phyloP scores from a whole-genome alignment of 2,329 filamentous ascomycete genomes.

The Calonectria crousiana region DNA sequence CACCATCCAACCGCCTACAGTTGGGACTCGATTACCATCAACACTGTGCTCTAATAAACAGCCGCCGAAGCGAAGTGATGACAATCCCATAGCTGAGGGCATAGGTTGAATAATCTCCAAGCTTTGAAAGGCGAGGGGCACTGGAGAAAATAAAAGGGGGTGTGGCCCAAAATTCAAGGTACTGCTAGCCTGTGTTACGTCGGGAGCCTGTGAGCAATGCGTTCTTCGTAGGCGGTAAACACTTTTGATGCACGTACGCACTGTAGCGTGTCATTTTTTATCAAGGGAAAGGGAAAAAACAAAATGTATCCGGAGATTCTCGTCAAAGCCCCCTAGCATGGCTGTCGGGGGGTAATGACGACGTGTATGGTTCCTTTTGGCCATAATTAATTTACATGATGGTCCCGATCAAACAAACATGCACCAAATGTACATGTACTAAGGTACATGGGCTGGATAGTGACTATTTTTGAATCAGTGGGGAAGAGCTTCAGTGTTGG shows the following conservation, averaged over 20 bases:
- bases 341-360: neutral
- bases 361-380: constrained; percentile 8
- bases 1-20: constrained; percentile 17
- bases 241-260: constrained; percentile 1
- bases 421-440: neutral
- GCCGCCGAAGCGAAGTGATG: constrained; percentile 21
- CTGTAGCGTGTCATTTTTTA: neutral
- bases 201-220: constrained; percentile 1
- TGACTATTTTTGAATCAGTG: neutral
- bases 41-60: constrained; percentile 33
- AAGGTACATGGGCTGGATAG: neutral
- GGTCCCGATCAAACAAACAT: neutral
- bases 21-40: constrained; percentile 25
- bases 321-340: constrained; percentile 5
- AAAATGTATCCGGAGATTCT: neutral
- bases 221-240: constrained; percentile 22
- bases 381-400: constrained; percentile 14
- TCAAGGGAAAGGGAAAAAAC: neutral
- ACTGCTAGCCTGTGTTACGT: constrained; percentile 21
- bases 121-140: neutral
- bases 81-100: neutral
- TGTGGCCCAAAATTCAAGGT: constrained; percentile 19
- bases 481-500: neutral
- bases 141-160: constrained; percentile 18
- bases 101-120: neutral